Base-by-base conservation (phyloP, 169 alveolate species). In the Plasmodium billcollinsi region DNA sequence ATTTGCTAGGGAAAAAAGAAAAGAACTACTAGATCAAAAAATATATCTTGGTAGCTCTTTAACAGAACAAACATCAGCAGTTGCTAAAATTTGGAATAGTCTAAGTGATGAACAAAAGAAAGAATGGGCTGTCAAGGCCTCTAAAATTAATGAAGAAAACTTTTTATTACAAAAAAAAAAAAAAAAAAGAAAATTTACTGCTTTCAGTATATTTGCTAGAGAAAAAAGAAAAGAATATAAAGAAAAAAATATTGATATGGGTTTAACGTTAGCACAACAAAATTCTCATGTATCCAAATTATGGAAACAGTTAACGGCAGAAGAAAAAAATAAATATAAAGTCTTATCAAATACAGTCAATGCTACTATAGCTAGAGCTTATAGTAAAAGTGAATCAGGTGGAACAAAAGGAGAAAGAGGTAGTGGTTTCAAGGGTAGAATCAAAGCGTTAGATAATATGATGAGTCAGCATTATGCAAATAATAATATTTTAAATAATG, bases 121-220 rank as follows among this genome's bases (percentile, higher is more conserved):
- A 33, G 91, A 83, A 39, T 83, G 91, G 91, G 91, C 91, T 43
- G 56, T 33, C 12, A 83, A 83, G 9, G 91, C 91, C 6, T 67
- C 91, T 4, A 71, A 83, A 83, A 83, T 83, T 69, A 83, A 83
- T 83, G 91, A 83, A 62, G 86, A 83, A 45, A 83, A 83, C 20
- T 83, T 33, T 15, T 39, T 83, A 12, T 83, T 66, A 12, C 91
- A 67, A n/a, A 83, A 67, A 54, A 83, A 83, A 43, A 83, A 83
- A 24, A 83, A 83, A 56, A 71, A 83, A 83, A 83, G 91, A 83
- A 83, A 83, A 58, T 83, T 67, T 50, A 83, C 91, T 50, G 91
- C 91, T 4, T 83, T 83, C 21, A 83, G 91, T 43, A 83, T 83
- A 39, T 83, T 83, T 83, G 85, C 91, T 15, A 52, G 91, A 9